phyloP scores from a whole-genome alignment of 2,329 filamentous ascomycete genomes.

The Trichoderma polysporum region DNA sequence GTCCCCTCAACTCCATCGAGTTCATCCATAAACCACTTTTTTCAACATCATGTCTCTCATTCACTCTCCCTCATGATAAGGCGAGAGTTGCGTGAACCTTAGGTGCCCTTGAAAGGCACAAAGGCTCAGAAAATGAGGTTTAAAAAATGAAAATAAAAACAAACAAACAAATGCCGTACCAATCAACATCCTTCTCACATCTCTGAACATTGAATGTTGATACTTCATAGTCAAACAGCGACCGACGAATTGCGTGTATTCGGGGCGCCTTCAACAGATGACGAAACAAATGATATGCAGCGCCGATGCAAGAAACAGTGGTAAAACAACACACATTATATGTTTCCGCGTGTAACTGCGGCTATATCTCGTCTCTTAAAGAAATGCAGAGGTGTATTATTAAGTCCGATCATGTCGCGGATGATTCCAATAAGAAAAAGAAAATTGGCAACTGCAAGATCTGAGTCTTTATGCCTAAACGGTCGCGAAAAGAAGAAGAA shows the following conservation, averaged over 20 bases:
- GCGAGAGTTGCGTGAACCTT: neutral
- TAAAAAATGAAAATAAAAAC: neutral
- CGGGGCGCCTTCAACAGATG: neutral
- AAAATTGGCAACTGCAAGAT: neutral
- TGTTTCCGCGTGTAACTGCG: neutral
- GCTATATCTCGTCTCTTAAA: neutral
- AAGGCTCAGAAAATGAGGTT: neutral
- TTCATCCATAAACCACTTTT: neutral
- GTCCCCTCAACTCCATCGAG: neutral
- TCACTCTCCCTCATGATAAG: neutral
- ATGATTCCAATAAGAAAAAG: neutral
- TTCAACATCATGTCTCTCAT: neutral
- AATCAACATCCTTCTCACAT: neutral
- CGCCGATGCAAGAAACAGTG: slow-evolving; percentile 12
- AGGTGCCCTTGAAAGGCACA: neutral
- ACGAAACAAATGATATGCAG: neutral
- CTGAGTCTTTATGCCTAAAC: neutral
- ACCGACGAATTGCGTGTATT: neutral
- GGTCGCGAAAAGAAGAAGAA: neutral
- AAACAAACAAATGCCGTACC: neutral
- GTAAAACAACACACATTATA: slow-evolving; percentile 21
- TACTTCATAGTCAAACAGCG: slow-evolving; percentile 3
- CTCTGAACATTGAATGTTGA: neutral
- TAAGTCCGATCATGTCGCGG: neutral
- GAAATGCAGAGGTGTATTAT: slow-evolving; percentile 3